A percentile compares a stretch with the other conserved stretches of the same genome.
These are phyloP conservation scores for Metarhizium anisopliae DNA, from an alignment of 2,329 filamentous ascomycete genomes.

Conservation along the genomic window DNA sequence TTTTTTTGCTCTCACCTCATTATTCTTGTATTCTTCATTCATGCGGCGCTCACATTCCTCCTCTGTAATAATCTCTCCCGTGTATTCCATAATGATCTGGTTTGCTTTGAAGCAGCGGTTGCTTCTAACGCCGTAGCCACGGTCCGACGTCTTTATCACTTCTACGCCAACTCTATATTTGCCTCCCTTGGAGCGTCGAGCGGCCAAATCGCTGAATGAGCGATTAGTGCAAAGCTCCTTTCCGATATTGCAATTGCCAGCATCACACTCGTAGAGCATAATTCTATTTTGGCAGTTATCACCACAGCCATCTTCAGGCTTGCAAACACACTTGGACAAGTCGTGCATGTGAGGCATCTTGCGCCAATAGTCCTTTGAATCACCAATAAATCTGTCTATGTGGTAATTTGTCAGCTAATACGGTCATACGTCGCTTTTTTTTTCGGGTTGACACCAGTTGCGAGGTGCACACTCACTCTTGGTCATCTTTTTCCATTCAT, in stretches of 20 bases:
- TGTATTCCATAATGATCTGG: constrained; percentile 98
- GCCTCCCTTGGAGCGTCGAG: constrained; percentile 67
- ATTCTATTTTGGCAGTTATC: constrained; percentile 89
- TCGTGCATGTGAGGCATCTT: constrained; percentile 66
- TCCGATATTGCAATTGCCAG: constrained; percentile 75
- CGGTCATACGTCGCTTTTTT: constrained; percentile 4
- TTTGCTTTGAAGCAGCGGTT: constrained; percentile 80
- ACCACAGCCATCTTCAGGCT: constrained; percentile 68
- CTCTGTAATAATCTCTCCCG: constrained; percentile 94
- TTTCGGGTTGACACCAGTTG: background rate
- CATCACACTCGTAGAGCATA: constrained; percentile 96
- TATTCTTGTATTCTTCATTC: constrained; percentile 88
- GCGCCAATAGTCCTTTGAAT: constrained; percentile 73
- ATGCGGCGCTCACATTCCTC: constrained; percentile 88
- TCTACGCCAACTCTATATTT: constrained; percentile 91
- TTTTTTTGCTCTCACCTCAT: constrained; percentile 53
- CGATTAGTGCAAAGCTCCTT: constrained; percentile 73
- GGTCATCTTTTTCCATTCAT: constrained; percentile 86
- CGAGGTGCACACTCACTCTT: constrained; percentile 56
- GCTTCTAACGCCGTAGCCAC: constrained; percentile 84
- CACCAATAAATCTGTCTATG: constrained; percentile 80
- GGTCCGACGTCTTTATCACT: constrained; percentile 80
- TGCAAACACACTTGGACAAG: constrained; percentile 70
- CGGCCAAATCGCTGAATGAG: constrained; percentile 71
- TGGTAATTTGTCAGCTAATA: constrained; percentile 18